These are phyloP conservation scores for Eleusine coracana DNA, from an alignment of 176 grass and related monocot genomes.

Conservation along the genomic window DNA sequence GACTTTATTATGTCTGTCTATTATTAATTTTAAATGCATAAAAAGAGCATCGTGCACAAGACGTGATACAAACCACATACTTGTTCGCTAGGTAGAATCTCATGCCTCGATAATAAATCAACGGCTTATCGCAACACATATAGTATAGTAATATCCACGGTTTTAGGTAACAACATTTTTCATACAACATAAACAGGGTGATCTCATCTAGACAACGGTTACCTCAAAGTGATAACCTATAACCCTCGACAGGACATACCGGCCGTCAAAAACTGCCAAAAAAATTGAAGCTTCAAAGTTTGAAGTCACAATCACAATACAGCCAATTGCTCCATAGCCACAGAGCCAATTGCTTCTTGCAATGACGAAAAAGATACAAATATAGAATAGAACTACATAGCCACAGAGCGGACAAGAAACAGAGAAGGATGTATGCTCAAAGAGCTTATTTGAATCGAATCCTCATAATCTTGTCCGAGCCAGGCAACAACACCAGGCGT, in stretches of 20 bases:
- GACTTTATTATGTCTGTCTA: background rate
- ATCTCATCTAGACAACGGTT: background rate
- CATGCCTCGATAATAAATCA: background rate
- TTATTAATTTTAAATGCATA: background rate
- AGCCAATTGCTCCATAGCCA: background rate
- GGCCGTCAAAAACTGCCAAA: background rate
- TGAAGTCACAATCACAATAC: background rate
- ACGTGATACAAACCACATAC: background rate
- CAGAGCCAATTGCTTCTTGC: background rate
- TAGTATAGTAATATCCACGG: background rate
- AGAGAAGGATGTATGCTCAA: background rate
- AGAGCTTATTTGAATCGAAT: no score
- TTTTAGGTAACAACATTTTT: background rate
- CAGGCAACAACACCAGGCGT: no score
- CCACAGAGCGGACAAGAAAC: constrained; percentile 10
- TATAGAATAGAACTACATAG: background rate
- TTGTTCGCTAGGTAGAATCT: background rate
- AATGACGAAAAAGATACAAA: background rate
- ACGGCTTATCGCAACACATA: background rate
- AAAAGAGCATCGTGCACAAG: background rate
- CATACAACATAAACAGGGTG: background rate
- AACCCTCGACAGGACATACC: background rate
- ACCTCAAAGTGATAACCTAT: background rate
- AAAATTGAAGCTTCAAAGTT: constrained; percentile 16
- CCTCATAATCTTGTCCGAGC: no score